Evolutionary conservation across 331 rosid species (phyloP).

Genomic region (Stylosanthes scabra): DNA sequence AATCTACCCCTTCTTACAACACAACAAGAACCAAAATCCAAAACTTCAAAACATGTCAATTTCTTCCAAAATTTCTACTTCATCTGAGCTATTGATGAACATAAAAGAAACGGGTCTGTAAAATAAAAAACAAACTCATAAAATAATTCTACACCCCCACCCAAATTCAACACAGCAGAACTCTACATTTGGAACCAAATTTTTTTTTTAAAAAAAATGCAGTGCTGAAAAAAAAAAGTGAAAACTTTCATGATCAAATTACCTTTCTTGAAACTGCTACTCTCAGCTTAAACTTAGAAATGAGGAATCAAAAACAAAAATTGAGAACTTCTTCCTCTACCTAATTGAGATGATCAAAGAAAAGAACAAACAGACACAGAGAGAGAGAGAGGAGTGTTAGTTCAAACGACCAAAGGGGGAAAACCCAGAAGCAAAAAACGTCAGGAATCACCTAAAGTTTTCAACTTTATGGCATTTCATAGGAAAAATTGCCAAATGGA

Average conservation of each 20-base stretch:
- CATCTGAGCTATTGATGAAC: constrained; percentile 10
- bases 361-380: neutral
- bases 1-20: constrained; percentile 25
- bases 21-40: neutral
- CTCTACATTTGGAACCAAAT: neutral
- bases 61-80: neutral
- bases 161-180: neutral
- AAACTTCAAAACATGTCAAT: constrained; percentile 1
- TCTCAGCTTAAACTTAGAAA: constrained; percentile 18
- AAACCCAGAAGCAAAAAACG: constrained; percentile 36
- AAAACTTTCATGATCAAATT: constrained; percentile 20
- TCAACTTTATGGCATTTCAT: constrained; percentile 31
- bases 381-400: constrained; percentile 10
- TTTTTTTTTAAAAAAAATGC: neutral
- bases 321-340: neutral
- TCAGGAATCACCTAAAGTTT: constrained; percentile 39
- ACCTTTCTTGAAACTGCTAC: constrained; percentile 32
- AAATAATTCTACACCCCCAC: constrained; percentile 6
- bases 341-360: constrained; percentile 27
- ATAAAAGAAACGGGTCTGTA: neutral
- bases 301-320: neutral
- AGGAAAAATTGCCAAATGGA: neutral
- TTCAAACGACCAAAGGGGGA: constrained; percentile 29
- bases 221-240: neutral
- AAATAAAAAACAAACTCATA: neutral